phyloP scores from a whole-genome alignment of 192 early-diverging fungal species.

The Allomyces macrogynus region DNA sequence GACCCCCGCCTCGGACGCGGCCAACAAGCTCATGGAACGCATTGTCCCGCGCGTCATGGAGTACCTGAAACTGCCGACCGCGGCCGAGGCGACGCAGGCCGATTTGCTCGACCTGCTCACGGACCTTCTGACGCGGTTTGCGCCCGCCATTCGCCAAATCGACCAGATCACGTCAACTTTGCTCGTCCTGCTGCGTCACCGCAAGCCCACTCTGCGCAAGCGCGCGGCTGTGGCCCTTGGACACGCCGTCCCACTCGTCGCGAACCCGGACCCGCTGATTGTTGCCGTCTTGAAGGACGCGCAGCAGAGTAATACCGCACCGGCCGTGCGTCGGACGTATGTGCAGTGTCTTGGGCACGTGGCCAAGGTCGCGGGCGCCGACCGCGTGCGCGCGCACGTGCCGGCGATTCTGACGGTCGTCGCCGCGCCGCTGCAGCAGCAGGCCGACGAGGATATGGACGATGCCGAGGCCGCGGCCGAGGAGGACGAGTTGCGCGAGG shows the following conservation, averaged over 20 bases:
- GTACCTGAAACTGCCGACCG: not conserved
- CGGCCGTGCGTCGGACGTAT: not conserved
- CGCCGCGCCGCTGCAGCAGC: not conserved
- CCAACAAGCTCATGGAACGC: not conserved
- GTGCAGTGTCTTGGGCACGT: not conserved
- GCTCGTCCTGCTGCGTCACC: constrained; percentile 1
- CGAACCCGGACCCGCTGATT: not conserved
- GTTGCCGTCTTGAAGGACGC: not conserved
- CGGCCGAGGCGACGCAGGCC: not conserved
- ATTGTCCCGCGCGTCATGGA: not conserved
- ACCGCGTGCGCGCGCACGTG: not conserved
- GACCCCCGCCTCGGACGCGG: not conserved
- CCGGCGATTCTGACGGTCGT: not conserved
- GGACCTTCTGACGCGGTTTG: constrained; percentile 4
- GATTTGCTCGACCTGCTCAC: constrained; percentile 6
- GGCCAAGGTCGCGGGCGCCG: not conserved
- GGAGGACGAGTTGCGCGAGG: constrained; percentile 61
- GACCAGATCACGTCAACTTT: not conserved
- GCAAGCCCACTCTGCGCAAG: constrained; percentile 5
- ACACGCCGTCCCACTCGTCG: not conserved
- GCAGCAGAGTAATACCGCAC: not conserved
- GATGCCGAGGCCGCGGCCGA: constrained; percentile 22
- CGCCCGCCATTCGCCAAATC: not conserved
- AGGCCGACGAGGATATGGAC: not conserved
- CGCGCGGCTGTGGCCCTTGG: constrained; percentile 5